Percentiles rank a stretch among this genome's conserved stretches.
Evolutionary conservation across 2,329 filamentous ascomycete species (phyloP).

Genomic region (Colletotrichum sp.): DNA sequence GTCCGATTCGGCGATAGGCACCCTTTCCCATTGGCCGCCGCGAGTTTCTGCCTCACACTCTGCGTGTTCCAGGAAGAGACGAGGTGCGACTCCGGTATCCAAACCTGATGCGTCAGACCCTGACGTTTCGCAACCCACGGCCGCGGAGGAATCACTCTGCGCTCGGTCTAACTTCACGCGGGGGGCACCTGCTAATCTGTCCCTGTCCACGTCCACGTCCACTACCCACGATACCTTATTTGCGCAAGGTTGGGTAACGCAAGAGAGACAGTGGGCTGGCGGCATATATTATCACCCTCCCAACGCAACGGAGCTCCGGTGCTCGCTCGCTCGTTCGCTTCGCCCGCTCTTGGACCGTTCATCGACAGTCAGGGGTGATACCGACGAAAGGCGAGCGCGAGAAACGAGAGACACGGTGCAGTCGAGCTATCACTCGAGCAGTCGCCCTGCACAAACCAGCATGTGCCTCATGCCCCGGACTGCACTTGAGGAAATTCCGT

Average conservation of each 20-base stretch:
- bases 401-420: neutral
- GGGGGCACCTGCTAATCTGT: constrained; percentile 8
- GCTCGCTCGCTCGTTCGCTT: constrained; percentile 7
- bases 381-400: neutral
- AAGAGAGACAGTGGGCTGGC: neutral
- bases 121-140: constrained; percentile 19
- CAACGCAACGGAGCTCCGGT: constrained; percentile 19
- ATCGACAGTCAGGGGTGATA: neutral
- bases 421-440: neutral
- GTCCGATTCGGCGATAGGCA: constrained; percentile 24
- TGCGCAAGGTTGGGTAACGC: neutral
- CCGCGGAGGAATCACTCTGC: constrained; percentile 14
- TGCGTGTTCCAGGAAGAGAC: constrained; percentile 22
- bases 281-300: constrained; percentile 2
- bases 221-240: neutral
- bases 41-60: constrained; percentile 22
- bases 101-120: constrained; percentile 21
- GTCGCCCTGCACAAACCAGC: constrained; percentile 9
- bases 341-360: constrained; percentile 1
- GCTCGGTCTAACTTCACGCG: constrained; percentile 20
- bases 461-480: constrained; percentile 10
- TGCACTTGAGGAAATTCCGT: constrained; percentile 13
- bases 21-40: constrained; percentile 17
- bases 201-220: neutral
- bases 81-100: constrained; percentile 23